Evolutionary conservation across 257 asterid species (phyloP).

Genomic region (Solanum neorickii): DNA sequence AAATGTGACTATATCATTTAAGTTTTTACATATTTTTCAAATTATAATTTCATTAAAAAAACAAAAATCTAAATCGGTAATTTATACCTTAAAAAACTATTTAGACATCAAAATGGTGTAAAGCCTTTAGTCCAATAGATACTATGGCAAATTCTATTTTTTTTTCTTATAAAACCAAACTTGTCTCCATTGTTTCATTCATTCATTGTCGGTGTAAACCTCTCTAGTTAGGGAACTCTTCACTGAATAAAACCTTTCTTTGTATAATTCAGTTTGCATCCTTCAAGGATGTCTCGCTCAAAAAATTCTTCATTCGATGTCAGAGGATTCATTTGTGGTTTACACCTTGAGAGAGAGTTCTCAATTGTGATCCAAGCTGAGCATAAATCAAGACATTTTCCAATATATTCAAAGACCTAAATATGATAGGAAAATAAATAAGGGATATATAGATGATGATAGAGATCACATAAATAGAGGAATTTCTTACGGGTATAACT

Average conservation of each 20-base stretch:
- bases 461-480: not conserved
- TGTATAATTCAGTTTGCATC: not conserved
- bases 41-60: no score
- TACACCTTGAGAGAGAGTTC: not conserved
- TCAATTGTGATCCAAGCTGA: not conserved
- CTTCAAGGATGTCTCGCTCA: not conserved
- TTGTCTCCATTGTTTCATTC: not conserved
- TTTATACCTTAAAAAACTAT: not conserved
- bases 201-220: not conserved
- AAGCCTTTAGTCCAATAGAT: not conserved
- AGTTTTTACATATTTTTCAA: no score
- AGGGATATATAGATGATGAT: not conserved
- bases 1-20: not conserved
- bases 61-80: no score
- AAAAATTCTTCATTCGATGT: not conserved
- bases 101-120: not conserved
- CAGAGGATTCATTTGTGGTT: not conserved
- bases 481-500: not conserved
- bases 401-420: not conserved
- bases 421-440: not conserved
- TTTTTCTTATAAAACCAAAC: not conserved
- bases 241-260: no score
- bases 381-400: not conserved
- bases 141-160: not conserved
- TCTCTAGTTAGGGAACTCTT: not conserved